Evolutionary conservation across 371 early-diverging fungal genomes (phyloP), one percentile per base, ranked within the genome.

Genomic region (Haplosporangium sp.): DNA sequence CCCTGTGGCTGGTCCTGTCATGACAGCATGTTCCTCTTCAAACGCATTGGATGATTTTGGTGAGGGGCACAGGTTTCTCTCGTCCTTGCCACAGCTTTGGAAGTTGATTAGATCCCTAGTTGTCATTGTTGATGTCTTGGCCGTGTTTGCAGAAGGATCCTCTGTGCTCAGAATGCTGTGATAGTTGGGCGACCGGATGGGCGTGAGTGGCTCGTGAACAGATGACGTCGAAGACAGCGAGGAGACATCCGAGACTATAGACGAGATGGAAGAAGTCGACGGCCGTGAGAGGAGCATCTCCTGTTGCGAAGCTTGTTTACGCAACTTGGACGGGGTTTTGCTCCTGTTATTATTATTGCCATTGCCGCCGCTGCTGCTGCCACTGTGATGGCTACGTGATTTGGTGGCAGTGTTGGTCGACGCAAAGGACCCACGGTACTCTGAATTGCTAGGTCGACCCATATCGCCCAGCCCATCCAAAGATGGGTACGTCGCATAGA

Each of bases 391-490:
- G n/a, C 46, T 6, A 1, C 14, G 8, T 29, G 11, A 10, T 43
- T 52, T n/a, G 54, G 41, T 53, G 53, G 63, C 42, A 23, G 21
- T 18, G 63, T 52, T 13, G 29, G 38, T 29, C 13, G 21, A 29
- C 3, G 16, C 48, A n/a, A 46, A 59, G 43, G 43, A 13, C 43
- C 48, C 38, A 51, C 47, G 64, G 61, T 59, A 69, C 11, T 69
- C 64, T 45, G 45, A 14, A 16, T 55, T 56, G 54, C 55, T 69
- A n/a, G 64, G 50, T 6, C 65, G 56, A 36, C 51, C 53, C 9
- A 60, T 61, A 45, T 69, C 70, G 21, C 75, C 75, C 40, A 75
- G 61, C 10, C 75, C 75, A 54, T 75, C 75, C 21, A 75, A 40
- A 42, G 69, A 69, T 5, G 75, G 75, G 45, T 65, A 75, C 0